Percentiles rank a stretch among this genome's conserved stretches.
Evolutionary conservation across 768 basidiomycete genomes (phyloP).

Genomic region (Rhodotorula babjevae): DNA sequence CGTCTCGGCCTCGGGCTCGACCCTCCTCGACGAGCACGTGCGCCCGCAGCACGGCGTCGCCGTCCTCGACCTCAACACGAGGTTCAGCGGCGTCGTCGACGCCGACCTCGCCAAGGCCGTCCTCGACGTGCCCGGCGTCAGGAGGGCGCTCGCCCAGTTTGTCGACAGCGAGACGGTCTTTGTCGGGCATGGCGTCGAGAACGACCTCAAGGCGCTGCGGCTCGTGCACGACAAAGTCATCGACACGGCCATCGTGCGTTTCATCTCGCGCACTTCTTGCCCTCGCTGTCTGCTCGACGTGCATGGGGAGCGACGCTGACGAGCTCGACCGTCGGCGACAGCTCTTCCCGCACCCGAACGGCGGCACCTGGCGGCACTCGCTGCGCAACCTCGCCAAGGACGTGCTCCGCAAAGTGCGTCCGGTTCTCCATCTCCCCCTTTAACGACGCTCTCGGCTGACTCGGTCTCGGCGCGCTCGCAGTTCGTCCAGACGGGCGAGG

Average conservation of each 20-base stretch:
- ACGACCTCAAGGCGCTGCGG: slow-evolving; percentile 84
- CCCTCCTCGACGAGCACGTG: slow-evolving; percentile 74
- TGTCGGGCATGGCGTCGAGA: slow-evolving; percentile 86
- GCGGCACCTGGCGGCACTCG: slow-evolving; percentile 69
- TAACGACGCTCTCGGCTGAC: neutral
- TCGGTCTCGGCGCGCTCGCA: slow-evolving; percentile 41
- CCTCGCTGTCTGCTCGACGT: too few relatives aligned
- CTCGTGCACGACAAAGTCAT: slow-evolving; percentile 77
- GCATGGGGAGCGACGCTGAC: neutral
- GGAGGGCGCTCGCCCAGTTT: slow-evolving; percentile 63
- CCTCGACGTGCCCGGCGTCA: slow-evolving; percentile 62
- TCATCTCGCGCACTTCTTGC: neutral
- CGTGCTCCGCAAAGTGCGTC: slow-evolving; percentile 56
- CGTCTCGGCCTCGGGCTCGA: slow-evolving; percentile 57
- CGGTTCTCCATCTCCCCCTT: neutral
- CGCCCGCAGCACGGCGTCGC: slow-evolving; percentile 41
- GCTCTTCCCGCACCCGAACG: slow-evolving; percentile 78
- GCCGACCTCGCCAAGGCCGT: slow-evolving; percentile 53
- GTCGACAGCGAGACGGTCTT: slow-evolving; percentile 78
- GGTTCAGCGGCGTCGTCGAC: slow-evolving; percentile 49
- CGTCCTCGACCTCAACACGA: slow-evolving; percentile 79
- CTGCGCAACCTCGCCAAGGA: slow-evolving; percentile 77
- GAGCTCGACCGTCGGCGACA: neutral
- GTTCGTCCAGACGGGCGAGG: slow-evolving; percentile 70
- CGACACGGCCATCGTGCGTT: slow-evolving; percentile 65